Evolutionary conservation across 495 filamentous ascomycete genomes (phyloP), one percentile per base, ranked within the genome.

Genomic region (Glarea lozoyensis): DNA sequence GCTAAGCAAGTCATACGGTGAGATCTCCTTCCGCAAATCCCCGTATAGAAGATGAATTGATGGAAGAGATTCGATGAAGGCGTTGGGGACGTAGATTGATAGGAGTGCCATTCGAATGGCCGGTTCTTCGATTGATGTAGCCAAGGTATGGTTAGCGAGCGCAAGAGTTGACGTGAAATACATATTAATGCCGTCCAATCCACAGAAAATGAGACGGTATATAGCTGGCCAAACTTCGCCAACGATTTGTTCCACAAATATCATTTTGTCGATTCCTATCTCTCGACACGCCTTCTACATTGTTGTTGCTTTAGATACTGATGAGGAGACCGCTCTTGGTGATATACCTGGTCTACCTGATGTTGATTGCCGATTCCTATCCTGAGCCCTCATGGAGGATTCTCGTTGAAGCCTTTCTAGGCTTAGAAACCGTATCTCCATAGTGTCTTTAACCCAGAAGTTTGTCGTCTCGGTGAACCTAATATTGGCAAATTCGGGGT

Each of bases 381-480:
- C n/a, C 25, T 29, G 25, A 7, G 25, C 25, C 25, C 25, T 29
- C 25, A 29, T 29, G 7, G 7, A n/a, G n/a, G 7, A 7, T 7
- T 29, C 25, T 37, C 33, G 12, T 15, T 37, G 33, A 6, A 37
- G 10, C 10, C 17, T 19, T 15, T 37, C 17, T 10, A 37, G 33
- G 10, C 33, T 19, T 7, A 19, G n/a, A 37, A 9, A 37, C 7
- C 33, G 33, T 19, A 37, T 37, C 13, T 37, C 33, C 12, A 37
- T 37, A 7, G 33, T 37, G 13, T 37, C 33, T 15, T 37, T 37
- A 15, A 48, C 45, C 49, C 49, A 52, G 23, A 20, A 43, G 11
- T 42, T 19, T 22, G 42, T 42, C 10, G 49, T 48, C 22, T 39
- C 35, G 2, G 44, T 33, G 24, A 48, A 40, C 4, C 49, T 42